These are phyloP conservation scores for Quercus engelmannii DNA, from an alignment of 306 rosid genomes.

Conservation along the genomic window DNA sequence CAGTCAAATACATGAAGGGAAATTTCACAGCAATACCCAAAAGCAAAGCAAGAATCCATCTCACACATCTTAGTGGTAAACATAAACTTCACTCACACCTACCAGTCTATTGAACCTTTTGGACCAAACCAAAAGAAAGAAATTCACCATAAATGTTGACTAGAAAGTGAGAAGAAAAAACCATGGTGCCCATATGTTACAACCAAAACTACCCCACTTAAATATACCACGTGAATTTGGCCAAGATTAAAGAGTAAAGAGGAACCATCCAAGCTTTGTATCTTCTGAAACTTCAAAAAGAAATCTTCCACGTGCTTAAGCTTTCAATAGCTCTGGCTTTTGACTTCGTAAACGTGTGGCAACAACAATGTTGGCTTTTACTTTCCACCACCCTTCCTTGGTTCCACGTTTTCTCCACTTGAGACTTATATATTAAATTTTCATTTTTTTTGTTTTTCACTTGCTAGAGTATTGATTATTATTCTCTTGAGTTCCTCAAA, in stretches of 20 bases:
- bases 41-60: neutral
- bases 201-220: neutral
- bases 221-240: neutral
- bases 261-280: constrained; percentile 21
- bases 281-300: neutral
- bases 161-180: neutral
- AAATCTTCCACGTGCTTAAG: constrained; percentile 29
- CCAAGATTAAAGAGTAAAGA: neutral
- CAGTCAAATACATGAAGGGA: neutral
- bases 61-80: neutral
- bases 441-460: neutral
- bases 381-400: constrained; percentile 27
- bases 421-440: neutral
- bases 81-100: neutral
- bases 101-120: neutral
- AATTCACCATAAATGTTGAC: constrained; percentile 3
- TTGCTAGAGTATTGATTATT: neutral
- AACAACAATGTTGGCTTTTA: constrained; percentile 16
- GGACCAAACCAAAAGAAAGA: constrained; percentile 5
- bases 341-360: constrained; percentile 19
- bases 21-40: constrained; percentile 18
- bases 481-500: neutral
- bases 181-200: too few relatives aligned
- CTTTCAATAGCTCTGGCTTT: constrained; percentile 14
- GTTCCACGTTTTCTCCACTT: constrained; percentile 33